Base-by-base conservation (phyloP, 768 basidiomycete species). In the Boletus tomentosulus region DNA sequence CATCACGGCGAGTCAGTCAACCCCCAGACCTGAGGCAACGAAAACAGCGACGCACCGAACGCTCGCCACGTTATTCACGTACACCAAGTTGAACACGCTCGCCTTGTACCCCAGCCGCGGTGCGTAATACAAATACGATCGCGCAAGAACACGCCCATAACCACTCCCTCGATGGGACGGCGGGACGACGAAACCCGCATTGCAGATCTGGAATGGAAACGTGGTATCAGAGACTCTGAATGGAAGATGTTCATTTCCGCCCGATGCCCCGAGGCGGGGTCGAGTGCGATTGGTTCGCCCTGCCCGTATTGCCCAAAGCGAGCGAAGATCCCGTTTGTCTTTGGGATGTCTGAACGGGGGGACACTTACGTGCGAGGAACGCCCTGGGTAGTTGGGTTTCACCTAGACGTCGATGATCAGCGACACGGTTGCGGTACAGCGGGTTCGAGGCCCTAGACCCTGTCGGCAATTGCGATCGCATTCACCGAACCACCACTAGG, bases 71-170 rank as follows among this genome's bases (percentile, higher is more conserved):
- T 96, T 97, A 66, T 86, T 91, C 25, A 84, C 82, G 68, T 89
- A 96, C 35, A 97, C 92, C 41, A 97, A 78, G 67, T 97, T 96
- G 77, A 97, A 96, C 25, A 96, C 83, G 64, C 86, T 89, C 4
- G 81, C 86, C 60, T 80, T 74, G 71, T 88, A 88, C 33, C 89
- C 92, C 24, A 94, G 73, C 35, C 72, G 74, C 0, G 92, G 95
- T 2, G 82, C 95, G 62, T 91, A 92, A 66, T 87, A 73, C 19
- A 95, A 72, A 70, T 83, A 97, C 3, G 89, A 89, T 55, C 77
- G 78, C 3, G 88, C 92, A 35, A 98, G 80, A 7, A 81, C 73
- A 39, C 73, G 71, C 16, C 93, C 94, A 62, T 87, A 82, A 30
- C 87, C 84, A 34, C 74, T 71, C 3, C 83, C 83, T 25, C 91